These are phyloP conservation scores for Gossypium stocksii DNA, from an alignment of 345 rosid species.

Conservation along the genomic window DNA sequence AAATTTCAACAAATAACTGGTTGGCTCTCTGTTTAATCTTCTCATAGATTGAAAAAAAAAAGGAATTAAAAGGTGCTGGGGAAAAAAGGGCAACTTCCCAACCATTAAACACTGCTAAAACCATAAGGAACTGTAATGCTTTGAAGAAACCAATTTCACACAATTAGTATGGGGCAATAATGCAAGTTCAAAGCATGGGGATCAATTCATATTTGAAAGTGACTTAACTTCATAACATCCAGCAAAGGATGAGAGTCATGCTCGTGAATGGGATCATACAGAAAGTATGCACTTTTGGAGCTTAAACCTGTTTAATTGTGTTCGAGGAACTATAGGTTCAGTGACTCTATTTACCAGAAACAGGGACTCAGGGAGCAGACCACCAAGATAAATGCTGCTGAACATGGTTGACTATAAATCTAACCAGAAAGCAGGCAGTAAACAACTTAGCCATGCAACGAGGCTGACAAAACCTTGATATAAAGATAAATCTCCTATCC, in stretches of 20 bases:
- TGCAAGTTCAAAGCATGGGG: not conserved
- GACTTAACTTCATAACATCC: slow-evolving; percentile 1
- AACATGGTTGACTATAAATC: not conserved
- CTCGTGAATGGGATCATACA: not conserved
- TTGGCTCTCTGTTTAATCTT: not conserved
- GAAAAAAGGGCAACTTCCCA: not conserved
- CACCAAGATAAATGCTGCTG: not conserved
- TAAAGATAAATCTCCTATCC: not conserved
- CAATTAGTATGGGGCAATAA: not conserved
- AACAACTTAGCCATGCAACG: not conserved
- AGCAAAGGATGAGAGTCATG: not conserved
- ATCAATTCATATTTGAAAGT: not conserved
- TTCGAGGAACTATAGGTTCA: not conserved
- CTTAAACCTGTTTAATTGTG: not conserved
- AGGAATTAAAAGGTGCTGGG: not conserved
- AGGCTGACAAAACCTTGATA: not conserved
- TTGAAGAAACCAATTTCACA: not conserved
- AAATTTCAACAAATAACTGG: not conserved
- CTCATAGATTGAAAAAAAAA: not conserved
- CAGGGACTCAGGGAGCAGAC: not conserved
- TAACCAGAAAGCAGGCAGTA: not conserved
- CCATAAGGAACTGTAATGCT: not conserved
- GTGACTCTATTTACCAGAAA: not conserved
- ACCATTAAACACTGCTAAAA: not conserved
- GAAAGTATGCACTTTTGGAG: not conserved